Percentiles rank a stretch among this genome's conserved stretches.
Evolutionary conservation across 2,329 filamentous ascomycete genomes (phyloP).

Genomic region (Trichophaea hybrida): DNA sequence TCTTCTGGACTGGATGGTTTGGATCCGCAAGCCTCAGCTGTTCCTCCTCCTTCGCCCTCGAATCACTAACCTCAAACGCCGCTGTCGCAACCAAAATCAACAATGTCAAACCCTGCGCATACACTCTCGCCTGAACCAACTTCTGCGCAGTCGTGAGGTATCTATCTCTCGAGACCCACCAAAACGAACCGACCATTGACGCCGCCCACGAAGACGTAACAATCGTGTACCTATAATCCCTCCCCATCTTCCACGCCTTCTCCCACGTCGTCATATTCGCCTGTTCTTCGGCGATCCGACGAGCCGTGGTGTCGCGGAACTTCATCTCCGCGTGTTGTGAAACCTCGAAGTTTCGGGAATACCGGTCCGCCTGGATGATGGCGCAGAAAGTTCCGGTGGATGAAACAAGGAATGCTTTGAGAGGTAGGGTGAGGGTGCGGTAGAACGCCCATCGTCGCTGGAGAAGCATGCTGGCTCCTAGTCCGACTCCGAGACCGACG

Average conservation of each 20-base stretch:
- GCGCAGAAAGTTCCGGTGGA: constrained; percentile 70
- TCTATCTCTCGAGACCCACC: constrained; percentile 61
- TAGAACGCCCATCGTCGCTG: constrained; percentile 57
- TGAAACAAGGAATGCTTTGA: constrained; percentile 79
- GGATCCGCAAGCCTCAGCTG: constrained; percentile 68
- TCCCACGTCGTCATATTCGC: constrained; percentile 33
- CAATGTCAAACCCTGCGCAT: constrained; percentile 78
- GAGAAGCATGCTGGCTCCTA: constrained; percentile 21
- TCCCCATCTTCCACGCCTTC: constrained; percentile 53
- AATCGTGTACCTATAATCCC: constrained; percentile 71
- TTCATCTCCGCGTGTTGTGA: constrained; percentile 26
- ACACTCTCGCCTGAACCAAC: constrained; percentile 85
- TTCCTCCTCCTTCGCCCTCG: constrained; percentile 60
- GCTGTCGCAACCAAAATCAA: constrained; percentile 71
- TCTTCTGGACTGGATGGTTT: constrained; percentile 66
- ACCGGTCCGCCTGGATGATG: constrained; percentile 73
- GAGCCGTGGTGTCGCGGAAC: constrained; percentile 46
- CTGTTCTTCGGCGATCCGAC: constrained; percentile 41
- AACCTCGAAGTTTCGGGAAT: constrained; percentile 56
- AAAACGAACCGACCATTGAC: constrained; percentile 60
- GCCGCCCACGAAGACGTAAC: constrained; percentile 71
- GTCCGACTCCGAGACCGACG: constrained; percentile 41
- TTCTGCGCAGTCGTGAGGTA: constrained; percentile 67
- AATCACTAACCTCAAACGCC: constrained; percentile 68
- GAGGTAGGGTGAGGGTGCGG: constrained; percentile 68